Base-by-base conservation (phyloP, 177 flowering plant genomes). In the Vitis hybrid region DNA sequence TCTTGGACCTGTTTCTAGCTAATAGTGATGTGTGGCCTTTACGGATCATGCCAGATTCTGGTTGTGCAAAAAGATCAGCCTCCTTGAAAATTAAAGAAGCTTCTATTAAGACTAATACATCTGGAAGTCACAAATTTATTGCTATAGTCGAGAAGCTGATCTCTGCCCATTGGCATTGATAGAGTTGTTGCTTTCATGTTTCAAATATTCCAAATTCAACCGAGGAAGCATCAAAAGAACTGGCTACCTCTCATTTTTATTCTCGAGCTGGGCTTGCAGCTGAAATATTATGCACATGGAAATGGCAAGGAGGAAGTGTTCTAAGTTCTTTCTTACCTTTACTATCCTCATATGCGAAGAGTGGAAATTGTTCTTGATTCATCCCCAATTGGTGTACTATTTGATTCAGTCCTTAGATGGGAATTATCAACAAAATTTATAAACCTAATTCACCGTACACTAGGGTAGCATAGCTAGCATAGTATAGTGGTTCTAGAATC, bases 201-300 rank as follows among this genome's bases (percentile, higher is more conserved):
- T 63, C 72, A 35, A 69, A 50, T 50, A 48, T 27, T 32, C 56
- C 61, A 55, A 67, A 77, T 64, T 21, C 77, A 21, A 46, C 61
- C n/a, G 61, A 65, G 52, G 84, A 84, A 65, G 70, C 74, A 68
- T 55, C 72, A 15, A 27, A 67, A 32, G 71, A 80, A 58, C 72
- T 63, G 61, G 60, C 67, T 32, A 49, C 62, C 41, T 32, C 41
- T 32, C 6, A 5, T 32, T 32, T 32, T 32, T 32, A 32, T 75
- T 68, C 80, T 74, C 85, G 92, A 70, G 83, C 90, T 63, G 93
- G 99, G 99, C 90, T 95, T 77, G 97, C 89, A 73, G 93, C 85
- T 75, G 98, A 95, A 80, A 75, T 93, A 18, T 76, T 95, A 68
- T 95, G 98, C 86, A 82, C 94, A 58, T 95, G 98, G 99, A 84